phyloP scores from a whole-genome alignment of 148 eudicot species.

The Persicaria maculosa region DNA sequence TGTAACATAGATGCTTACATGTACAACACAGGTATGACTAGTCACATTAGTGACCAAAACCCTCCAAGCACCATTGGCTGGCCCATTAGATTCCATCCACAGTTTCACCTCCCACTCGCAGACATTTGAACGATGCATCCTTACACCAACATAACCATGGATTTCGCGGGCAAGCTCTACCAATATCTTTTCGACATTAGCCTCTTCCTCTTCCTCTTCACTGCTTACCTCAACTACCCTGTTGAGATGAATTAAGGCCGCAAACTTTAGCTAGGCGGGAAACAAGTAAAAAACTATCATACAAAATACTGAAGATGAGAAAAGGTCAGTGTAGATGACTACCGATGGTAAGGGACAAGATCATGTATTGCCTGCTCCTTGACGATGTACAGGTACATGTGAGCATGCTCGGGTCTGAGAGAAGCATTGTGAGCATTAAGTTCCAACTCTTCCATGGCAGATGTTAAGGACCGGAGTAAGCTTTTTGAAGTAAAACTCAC shows the following conservation, averaged over 20 bases:
- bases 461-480: constrained; percentile 76
- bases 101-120: constrained; percentile 98
- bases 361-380: constrained; percentile 78
- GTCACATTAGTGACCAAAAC: constrained; percentile 74
- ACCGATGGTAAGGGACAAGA: constrained; percentile 82
- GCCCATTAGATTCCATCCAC: constrained; percentile 69
- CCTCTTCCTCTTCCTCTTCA: constrained; percentile 73
- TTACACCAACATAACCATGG: constrained; percentile 64
- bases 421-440: constrained; percentile 79
- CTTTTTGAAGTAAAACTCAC: constrained; percentile 78
- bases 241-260: constrained; percentile 14
- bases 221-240: constrained; percentile 51
- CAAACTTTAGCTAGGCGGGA: not conserved
- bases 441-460: constrained; percentile 97
- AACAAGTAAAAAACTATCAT: not conserved
- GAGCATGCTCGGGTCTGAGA: constrained; percentile 81
- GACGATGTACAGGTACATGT: constrained; percentile 83
- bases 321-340: constrained; percentile 13
- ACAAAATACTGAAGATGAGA: not conserved
- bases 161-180: constrained; percentile 71
- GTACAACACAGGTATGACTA: constrained; percentile 88
- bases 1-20: constrained; percentile 50
- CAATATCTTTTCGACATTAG: constrained; percentile 51
- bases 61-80: constrained; percentile 94
- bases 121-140: constrained; percentile 83